Conservation (phyloP, 345 rosid genomes). For the Ricinus communis region DNA sequence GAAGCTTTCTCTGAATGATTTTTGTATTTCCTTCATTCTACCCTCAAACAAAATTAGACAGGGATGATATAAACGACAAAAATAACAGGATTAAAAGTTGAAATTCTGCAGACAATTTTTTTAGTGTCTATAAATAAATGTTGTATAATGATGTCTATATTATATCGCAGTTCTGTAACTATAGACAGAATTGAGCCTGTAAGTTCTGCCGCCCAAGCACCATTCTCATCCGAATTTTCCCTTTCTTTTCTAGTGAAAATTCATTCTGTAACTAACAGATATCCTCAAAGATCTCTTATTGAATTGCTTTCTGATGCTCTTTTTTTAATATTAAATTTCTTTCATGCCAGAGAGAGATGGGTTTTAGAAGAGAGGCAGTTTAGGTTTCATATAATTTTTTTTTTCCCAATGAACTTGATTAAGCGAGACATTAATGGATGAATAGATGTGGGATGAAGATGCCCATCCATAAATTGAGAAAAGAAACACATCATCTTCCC, state of each 20-base stretch:
- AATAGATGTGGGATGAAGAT: too few species aligned
- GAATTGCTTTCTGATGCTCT: background rate
- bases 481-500: background rate
- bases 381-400: background rate
- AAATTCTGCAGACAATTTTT: background rate
- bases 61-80: background rate
- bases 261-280: background rate
- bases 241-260: background rate
- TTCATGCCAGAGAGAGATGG: background rate
- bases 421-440: too few species aligned
- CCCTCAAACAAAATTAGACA: background rate
- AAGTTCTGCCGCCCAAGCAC: background rate
- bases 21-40: background rate
- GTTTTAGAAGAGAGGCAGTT: background rate
- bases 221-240: background rate
- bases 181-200: background rate
- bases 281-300: background rate
- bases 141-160: background rate
- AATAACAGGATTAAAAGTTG: background rate
- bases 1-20: slow-evolving; percentile 30
- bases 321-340: background rate
- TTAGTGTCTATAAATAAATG: background rate
- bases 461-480: too few species aligned
- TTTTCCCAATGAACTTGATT: too few species aligned
- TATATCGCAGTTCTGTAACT: background rate